Base-by-base conservation (phyloP, 2,329 filamentous ascomycete genomes). In the Tolypocladium ovalisporum region DNA sequence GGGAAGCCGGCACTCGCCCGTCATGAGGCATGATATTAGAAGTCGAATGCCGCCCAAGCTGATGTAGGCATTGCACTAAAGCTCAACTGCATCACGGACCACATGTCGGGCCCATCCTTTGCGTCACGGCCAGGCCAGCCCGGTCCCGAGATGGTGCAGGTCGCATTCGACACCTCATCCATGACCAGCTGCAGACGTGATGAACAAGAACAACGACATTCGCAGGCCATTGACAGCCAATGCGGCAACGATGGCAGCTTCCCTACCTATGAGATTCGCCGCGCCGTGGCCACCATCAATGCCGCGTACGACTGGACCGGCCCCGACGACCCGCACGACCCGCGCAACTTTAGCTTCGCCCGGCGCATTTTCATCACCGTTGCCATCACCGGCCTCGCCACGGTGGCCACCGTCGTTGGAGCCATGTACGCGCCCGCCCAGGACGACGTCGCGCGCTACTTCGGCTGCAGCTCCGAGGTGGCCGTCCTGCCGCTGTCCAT, bases 291-390 rank as follows among this genome's bases (percentile, higher is more conserved):
- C 8, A 60, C 62, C n/a, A 65, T 67, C 61, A 66, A 67, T 57
- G 65, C 63, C 6, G 64, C 62, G 19, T 64, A 60, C 53, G 65
- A 67, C 61, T 67, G 65, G 65, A 65, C 62, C n/a, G 63, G 62
- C 9, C 78, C 85, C 15, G 75, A 84, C 60, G 88, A 92, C 68
- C 82, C 82, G 0, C 86, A 86, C 62, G 91, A 92, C 66, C 89
- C 89, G 0, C 91, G 91, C 76, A 92, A 92, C 71, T 93, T 88
- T 86, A 82, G 80, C 40, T 88, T 88, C 67, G 73, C 72, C 1
- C 84, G 76, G 69, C 91, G 90, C 70, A 89, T 88, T 86, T 87
- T 85, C 64, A 86, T 82, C 66, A 94, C 89, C 24, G 88, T 94
- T 0, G 86, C 89, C 1, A 65, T 81, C 22, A 88, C 85, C 7